These are phyloP conservation scores for Gossypium herbaceum DNA, from an alignment of 345 rosid genomes.

Conservation along the genomic window DNA sequence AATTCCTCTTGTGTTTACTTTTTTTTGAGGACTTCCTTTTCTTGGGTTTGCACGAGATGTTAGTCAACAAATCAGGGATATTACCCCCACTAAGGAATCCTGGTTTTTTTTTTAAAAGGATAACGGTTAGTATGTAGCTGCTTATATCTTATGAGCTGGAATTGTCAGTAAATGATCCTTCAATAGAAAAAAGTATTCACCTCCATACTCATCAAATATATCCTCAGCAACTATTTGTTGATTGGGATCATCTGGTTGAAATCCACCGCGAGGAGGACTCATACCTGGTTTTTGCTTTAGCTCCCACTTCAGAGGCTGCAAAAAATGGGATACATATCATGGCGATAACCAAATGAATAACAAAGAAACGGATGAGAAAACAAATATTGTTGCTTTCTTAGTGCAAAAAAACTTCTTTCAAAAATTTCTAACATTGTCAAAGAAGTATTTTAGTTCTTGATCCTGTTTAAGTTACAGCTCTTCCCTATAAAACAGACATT, in stretches of 20 bases:
- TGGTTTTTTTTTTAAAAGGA: slow-evolving; percentile 6
- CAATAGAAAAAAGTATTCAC: slow-evolving; percentile 32
- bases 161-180: neutral
- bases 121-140: slow-evolving; percentile 14
- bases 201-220: slow-evolving; percentile 96
- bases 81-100: slow-evolving; percentile 69
- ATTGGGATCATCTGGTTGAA: slow-evolving; percentile 81
- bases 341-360: neutral
- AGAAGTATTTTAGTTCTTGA: neutral
- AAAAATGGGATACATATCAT: neutral
- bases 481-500: neutral
- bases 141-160: slow-evolving; percentile 4
- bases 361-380: neutral
- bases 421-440: neutral
- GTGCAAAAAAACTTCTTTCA: neutral
- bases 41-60: slow-evolving; percentile 39
- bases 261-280: slow-evolving; percentile 99
- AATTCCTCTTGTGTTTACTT: slow-evolving; percentile 41
- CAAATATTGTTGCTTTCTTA: neutral
- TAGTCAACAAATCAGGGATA: slow-evolving; percentile 62
- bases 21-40: slow-evolving; percentile 45
- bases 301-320: slow-evolving; percentile 96
- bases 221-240: slow-evolving; percentile 98
- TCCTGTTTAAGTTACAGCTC: neutral
- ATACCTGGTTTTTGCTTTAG: slow-evolving; percentile 92